A percentile compares a stretch with the other conserved stretches of the same genome.
Evolutionary conservation across 2,329 filamentous ascomycete genomes (phyloP).

Genomic region (Ustilaginoidea virens): DNA sequence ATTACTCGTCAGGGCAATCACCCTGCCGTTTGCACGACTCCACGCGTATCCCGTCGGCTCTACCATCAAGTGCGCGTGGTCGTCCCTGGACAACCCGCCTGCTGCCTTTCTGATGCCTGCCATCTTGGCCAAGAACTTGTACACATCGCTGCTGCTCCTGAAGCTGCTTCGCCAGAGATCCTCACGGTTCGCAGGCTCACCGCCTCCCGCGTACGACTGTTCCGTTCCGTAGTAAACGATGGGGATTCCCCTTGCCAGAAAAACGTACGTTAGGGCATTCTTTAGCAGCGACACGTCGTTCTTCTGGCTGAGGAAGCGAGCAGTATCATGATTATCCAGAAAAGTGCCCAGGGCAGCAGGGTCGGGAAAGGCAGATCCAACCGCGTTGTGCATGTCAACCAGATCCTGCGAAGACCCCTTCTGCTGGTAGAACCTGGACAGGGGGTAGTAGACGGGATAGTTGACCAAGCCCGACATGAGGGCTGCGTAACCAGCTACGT

Average conservation of each 20-base stretch:
- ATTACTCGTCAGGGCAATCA: constrained; percentile 30
- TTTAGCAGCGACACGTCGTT: constrained; percentile 39
- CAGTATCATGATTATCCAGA: constrained; percentile 43
- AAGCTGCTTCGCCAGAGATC: constrained; percentile 41
- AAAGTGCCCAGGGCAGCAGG: constrained; percentile 33
- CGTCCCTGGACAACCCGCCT: constrained; percentile 26
- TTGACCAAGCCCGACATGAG: constrained; percentile 44
- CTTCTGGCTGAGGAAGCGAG: constrained; percentile 35
- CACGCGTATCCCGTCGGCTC: constrained; percentile 27
- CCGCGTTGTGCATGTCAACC: constrained; percentile 20
- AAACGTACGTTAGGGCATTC: constrained; percentile 45
- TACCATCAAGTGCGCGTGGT: constrained; percentile 27
- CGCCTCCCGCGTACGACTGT: constrained; percentile 36
- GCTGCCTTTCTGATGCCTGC: constrained; percentile 29
- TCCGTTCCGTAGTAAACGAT: constrained; percentile 53
- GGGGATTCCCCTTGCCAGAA: constrained; percentile 45
- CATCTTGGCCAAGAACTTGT: constrained; percentile 23
- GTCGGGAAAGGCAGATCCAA: constrained; percentile 24
- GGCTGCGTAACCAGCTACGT: constrained; percentile 35
- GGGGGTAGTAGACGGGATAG: constrained; percentile 34
- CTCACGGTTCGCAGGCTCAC: constrained; percentile 37
- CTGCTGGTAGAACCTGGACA: constrained; percentile 24
- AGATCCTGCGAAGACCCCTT: constrained; percentile 22
- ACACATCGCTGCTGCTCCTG: constrained; percentile 28
- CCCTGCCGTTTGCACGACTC: constrained; percentile 25